phyloP scores from a whole-genome alignment of 2,329 filamentous ascomycete species.

The Pseudogymnoascus sp. region DNA sequence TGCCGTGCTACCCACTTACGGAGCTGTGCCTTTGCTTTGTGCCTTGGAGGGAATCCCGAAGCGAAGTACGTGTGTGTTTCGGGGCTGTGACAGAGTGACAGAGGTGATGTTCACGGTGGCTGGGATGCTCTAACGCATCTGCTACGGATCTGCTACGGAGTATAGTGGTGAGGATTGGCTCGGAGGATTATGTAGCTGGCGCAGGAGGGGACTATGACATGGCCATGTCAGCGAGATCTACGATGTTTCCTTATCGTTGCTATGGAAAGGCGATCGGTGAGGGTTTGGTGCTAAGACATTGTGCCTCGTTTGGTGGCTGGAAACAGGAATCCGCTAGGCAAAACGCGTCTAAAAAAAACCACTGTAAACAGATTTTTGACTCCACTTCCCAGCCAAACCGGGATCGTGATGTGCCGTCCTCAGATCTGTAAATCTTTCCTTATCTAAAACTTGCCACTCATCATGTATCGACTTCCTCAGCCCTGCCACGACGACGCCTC shows the following conservation, averaged over 20 bases:
- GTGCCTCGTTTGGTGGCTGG: not conserved
- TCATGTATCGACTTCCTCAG: not conserved
- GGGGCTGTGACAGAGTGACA: not conserved
- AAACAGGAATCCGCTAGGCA: not conserved
- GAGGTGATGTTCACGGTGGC: not conserved
- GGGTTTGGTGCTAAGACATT: not conserved
- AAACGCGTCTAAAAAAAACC: not conserved
- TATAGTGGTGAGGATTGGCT: not conserved
- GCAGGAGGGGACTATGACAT: not conserved
- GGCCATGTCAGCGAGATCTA: not conserved
- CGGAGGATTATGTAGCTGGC: not conserved
- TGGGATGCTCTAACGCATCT: not conserved
- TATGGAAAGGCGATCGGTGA: not conserved
- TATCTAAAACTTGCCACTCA: not conserved
- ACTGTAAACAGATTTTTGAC: not conserved
- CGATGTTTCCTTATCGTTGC: not conserved
- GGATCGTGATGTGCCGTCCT: not conserved
- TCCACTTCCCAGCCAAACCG: not conserved
- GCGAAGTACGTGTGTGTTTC: not conserved
- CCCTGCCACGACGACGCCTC: constrained; percentile 37
- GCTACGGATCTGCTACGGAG: not conserved
- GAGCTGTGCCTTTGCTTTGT: not conserved
- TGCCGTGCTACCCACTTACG: not conserved
- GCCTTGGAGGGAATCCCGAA: not conserved
- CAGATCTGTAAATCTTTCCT: not conserved